phyloP scores from a whole-genome alignment of 306 rosid genomes.

The Cajanus cajan region DNA sequence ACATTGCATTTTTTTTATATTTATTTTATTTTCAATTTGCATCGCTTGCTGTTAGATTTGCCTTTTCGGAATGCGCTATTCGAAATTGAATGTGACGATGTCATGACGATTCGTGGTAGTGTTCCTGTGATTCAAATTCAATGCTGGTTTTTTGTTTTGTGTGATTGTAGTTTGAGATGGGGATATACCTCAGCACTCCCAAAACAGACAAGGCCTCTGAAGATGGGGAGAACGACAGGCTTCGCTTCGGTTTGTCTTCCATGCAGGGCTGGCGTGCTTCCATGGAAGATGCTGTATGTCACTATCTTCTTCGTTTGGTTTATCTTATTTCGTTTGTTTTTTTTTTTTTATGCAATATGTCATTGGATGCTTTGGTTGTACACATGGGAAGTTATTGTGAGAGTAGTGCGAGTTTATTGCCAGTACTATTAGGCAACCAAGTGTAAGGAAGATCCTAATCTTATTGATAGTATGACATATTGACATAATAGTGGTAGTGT shows the following conservation, averaged over 20 bases:
- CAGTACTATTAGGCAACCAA: background rate
- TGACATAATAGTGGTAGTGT: background rate
- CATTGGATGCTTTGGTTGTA: background rate
- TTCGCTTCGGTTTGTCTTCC: constrained; percentile 78
- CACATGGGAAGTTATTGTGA: background rate
- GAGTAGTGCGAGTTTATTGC: constrained; percentile 15
- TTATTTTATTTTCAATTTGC: too few species aligned
- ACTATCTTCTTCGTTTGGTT: constrained; percentile 20
- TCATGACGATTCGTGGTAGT: background rate
- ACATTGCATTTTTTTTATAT: constrained; percentile 3
- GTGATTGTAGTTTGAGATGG: constrained; percentile 56
- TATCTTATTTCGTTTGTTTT: background rate
- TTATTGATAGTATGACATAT: background rate
- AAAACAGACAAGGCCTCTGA: constrained; percentile 90
- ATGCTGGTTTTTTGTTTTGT: background rate
- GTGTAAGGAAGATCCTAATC: background rate
- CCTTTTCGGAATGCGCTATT: background rate
- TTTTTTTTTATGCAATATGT: background rate
- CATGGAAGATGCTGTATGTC: constrained; percentile 98
- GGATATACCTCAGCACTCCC: constrained; percentile 82
- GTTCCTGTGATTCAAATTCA: constrained; percentile 25
- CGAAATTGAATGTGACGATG: background rate
- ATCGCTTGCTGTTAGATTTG: constrained; percentile 25
- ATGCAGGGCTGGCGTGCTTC: constrained; percentile 99
- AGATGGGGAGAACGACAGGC: constrained; percentile 73